phyloP scores from a whole-genome alignment of 441 rosid species.

The Corymbia citriodora region DNA sequence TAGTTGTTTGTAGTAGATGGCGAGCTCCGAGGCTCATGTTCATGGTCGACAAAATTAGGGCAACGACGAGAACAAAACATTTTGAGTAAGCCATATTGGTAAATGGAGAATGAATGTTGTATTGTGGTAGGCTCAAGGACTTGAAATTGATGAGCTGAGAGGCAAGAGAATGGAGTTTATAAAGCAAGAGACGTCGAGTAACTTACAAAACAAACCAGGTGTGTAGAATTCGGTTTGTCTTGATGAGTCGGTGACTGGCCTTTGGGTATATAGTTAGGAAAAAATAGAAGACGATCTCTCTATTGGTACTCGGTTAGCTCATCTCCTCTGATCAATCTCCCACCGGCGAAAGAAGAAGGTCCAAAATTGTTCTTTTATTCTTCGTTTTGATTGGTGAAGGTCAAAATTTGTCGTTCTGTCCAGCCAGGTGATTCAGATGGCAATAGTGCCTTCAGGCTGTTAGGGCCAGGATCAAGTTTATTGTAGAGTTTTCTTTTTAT shows the following conservation, averaged over 20 bases:
- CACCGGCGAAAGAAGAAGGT: not conserved
- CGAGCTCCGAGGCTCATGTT: not conserved
- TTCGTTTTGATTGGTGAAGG: not conserved
- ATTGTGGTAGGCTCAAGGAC: not conserved
- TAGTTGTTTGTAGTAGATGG: not conserved
- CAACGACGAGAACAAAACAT: accelerated
- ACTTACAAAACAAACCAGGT: not conserved
- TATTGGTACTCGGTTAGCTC: not conserved
- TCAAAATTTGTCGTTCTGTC: not conserved
- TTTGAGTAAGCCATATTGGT: not conserved
- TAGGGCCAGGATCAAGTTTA: not conserved
- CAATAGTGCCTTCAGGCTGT: not conserved
- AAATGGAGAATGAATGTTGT: not conserved
- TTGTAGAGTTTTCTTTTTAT: not conserved
- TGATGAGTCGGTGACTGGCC: not conserved
- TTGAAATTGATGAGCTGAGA: not conserved
- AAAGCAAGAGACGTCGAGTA: not conserved
- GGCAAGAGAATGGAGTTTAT: not conserved
- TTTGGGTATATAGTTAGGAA: not conserved
- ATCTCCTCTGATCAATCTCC: not conserved
- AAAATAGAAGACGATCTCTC: not conserved
- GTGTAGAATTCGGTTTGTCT: not conserved
- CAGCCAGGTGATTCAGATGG: accelerated
- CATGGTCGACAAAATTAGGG: not conserved
- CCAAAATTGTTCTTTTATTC: not conserved